A percentile compares a stretch with the other conserved stretches of the same genome.
Evolutionary conservation across 1,284 basidiomycete genomes (phyloP).

Genomic region (Coriolopsis trogii): DNA sequence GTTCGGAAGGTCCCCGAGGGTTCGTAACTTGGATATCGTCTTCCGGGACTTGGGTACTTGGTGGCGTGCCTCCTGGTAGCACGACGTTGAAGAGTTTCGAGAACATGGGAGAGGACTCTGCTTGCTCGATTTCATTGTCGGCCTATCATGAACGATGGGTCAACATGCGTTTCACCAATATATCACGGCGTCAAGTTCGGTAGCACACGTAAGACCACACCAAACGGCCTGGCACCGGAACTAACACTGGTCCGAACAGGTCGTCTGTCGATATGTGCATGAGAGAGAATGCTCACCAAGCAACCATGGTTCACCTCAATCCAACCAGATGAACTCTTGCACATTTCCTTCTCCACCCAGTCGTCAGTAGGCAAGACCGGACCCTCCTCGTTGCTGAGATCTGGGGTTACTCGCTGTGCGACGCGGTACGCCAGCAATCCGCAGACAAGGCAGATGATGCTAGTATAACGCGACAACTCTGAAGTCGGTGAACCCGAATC

Average conservation of each 20-base stretch:
- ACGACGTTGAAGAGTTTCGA: slow-evolving; percentile 56
- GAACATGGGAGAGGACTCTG: slow-evolving; percentile 51
- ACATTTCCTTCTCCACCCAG: slow-evolving; percentile 72
- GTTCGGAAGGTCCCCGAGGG: slow-evolving; percentile 29
- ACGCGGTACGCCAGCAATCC: slow-evolving; percentile 70
- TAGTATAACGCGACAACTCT: slow-evolving; percentile 58
- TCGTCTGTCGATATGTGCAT: background rate
- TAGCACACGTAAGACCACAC: slow-evolving; percentile 16
- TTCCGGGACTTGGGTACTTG: slow-evolving; percentile 16
- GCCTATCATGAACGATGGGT: slow-evolving; percentile 41
- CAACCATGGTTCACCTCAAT: slow-evolving; percentile 68
- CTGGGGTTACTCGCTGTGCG: slow-evolving; percentile 56
- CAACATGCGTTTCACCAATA: slow-evolving; percentile 10
- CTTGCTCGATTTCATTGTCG: slow-evolving; percentile 46
- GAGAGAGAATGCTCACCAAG: slow-evolving; percentile 52
- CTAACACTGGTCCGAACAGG: background rate
- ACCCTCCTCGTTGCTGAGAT: slow-evolving; percentile 66
- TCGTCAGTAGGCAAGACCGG: slow-evolving; percentile 71
- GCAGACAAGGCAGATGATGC: slow-evolving; percentile 73
- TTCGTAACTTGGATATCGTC: slow-evolving; percentile 25
- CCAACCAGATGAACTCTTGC: slow-evolving; percentile 72
- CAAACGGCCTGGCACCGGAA: background rate
- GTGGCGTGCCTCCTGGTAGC: slow-evolving; percentile 41
- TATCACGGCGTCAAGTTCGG: slow-evolving; percentile 7
- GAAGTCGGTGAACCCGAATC: slow-evolving; percentile 43